Conservation (phyloP, 257 asterid genomes). For the Nicotiana paniculata region DNA sequence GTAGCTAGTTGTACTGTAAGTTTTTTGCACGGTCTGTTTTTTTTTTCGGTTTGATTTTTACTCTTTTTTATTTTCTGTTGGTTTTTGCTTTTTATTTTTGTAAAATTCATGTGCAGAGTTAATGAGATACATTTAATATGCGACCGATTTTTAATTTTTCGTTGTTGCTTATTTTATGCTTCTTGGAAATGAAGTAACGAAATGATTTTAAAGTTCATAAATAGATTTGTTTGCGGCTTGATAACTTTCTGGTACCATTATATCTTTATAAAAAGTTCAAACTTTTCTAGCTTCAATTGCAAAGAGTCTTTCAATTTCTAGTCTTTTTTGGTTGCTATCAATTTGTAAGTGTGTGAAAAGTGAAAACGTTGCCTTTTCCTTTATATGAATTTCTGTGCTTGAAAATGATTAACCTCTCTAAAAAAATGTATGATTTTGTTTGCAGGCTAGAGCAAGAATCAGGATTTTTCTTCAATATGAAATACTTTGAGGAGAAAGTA, state of each 20-base stretch:
- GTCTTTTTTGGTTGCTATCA: not conserved
- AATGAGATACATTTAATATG: slow-evolving; percentile 1
- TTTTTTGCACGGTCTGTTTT: not conserved
- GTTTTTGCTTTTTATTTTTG: not conserved
- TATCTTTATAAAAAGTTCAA: not conserved
- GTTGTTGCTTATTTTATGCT: not conserved
- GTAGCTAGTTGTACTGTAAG: not conserved
- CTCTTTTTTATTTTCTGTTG: not conserved
- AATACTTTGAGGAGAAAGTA: slow-evolving; percentile 92
- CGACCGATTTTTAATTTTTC: not conserved
- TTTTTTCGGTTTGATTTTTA: not conserved
- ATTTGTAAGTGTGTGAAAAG: not conserved
- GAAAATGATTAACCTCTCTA: not conserved
- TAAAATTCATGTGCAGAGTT: not conserved
- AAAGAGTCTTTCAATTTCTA: not conserved
- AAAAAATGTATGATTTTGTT: not conserved
- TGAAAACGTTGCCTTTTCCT: not conserved
- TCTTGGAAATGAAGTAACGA: not conserved
- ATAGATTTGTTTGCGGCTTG: not conserved
- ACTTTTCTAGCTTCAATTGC: not conserved
- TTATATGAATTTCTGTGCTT: not conserved
- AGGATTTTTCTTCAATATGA: slow-evolving; percentile 91
- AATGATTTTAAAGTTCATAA: not conserved
- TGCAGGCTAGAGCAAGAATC: slow-evolving; percentile 97
- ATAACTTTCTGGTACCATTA: not conserved